phyloP scores from a whole-genome alignment of 179 eudicot genomes.

The Silene noctiflora region DNA sequence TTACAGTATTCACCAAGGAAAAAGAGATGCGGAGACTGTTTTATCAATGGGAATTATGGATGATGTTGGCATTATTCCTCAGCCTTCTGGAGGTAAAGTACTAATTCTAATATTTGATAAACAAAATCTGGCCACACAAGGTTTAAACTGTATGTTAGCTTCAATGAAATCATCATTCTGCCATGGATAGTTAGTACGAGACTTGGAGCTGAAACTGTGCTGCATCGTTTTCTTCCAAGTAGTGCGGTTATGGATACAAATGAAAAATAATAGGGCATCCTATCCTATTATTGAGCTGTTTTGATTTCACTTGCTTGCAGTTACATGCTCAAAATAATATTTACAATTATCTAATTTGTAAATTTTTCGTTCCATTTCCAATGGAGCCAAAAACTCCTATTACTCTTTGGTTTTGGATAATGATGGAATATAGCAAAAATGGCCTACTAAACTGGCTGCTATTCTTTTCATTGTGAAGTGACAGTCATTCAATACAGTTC shows the following conservation, averaged over 20 bases:
- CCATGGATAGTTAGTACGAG: not conserved
- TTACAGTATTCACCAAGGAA: conserved; percentile 93
- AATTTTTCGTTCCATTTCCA: too few relatives aligned
- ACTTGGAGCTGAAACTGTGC: not conserved
- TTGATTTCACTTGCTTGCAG: not conserved
- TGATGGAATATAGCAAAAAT: too few relatives aligned
- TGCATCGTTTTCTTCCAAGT: not conserved
- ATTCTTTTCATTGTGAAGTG: too few relatives aligned
- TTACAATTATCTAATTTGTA: not conserved
- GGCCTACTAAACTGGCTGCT: too few relatives aligned
- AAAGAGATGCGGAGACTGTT: conserved; percentile 88
- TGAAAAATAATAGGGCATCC: not conserved
- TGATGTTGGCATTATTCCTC: conserved; percentile 91
- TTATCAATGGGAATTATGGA: conserved; percentile 97
- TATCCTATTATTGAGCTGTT: not conserved
- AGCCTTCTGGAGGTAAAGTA: conserved; percentile 88
- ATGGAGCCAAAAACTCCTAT: too few relatives aligned
- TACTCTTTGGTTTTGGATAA: too few relatives aligned
- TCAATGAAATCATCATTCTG: not conserved
- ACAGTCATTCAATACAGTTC: too few relatives aligned
- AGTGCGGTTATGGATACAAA: not conserved
- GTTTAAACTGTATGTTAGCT: not conserved
- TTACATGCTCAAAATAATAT: not conserved
- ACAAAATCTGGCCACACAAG: not conserved
- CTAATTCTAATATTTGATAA: not conserved